Evolutionary conservation across 495 filamentous ascomycete genomes (phyloP).

Genomic region (Xylona heveae): DNA sequence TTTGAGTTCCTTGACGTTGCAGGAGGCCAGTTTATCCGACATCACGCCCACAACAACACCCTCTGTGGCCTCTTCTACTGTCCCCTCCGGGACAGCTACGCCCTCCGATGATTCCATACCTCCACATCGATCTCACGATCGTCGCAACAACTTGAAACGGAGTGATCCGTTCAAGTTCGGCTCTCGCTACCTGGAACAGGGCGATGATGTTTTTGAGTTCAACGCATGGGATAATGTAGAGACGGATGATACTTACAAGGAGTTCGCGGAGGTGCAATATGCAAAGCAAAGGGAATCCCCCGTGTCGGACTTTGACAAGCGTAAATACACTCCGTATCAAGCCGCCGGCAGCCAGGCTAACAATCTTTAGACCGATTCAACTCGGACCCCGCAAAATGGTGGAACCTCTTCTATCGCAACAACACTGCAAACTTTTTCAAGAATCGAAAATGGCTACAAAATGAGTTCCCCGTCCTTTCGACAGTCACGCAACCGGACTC

Average conservation of each 20-base stretch:
- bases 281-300: constrained; percentile 60
- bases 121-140: constrained; percentile 32
- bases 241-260: constrained; percentile 62
- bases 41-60: no score
- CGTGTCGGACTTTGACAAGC: constrained; percentile 71
- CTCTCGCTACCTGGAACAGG: constrained; percentile 58
- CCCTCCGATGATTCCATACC: constrained; percentile 9
- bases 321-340: constrained; percentile 16
- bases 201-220: constrained; percentile 79
- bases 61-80: no score
- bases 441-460: constrained; percentile 84
- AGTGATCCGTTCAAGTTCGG: constrained; percentile 90
- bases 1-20: no score
- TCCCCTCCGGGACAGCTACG: no score
- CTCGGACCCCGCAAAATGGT: constrained; percentile 74
- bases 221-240: constrained; percentile 98
- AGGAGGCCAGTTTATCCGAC: no score
- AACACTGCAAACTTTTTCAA: constrained; percentile 97
- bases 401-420: constrained; percentile 91
- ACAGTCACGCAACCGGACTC: constrained; percentile 41
- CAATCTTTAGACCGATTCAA: constrained; percentile 47
- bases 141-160: constrained; percentile 47
- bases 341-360: constrained; percentile 4
- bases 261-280: constrained; percentile 64
- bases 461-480: constrained; percentile 76